A percentile compares a stretch with the other conserved stretches of the same genome.
Conservation (phyloP, 1,139 yeast genomes). For the Blastobotrys serpentis region DNA sequence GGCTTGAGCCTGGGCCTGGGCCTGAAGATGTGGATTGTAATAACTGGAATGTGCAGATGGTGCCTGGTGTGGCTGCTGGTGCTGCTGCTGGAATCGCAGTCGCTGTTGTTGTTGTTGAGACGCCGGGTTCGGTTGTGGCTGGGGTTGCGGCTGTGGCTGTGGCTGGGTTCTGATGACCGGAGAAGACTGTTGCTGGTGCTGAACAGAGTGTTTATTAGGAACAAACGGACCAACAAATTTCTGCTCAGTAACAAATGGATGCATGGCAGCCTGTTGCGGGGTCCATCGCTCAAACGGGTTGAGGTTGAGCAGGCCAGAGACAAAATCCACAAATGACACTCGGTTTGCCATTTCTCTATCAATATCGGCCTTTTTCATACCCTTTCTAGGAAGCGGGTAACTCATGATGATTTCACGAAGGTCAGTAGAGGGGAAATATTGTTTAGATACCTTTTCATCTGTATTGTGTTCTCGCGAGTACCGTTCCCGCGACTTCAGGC, state of each 20-base stretch:
- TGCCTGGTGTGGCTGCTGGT: constrained; percentile 11
- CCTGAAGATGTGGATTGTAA: constrained; percentile 9
- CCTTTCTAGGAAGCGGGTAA: constrained; percentile 69
- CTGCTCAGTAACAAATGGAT: constrained; percentile 72
- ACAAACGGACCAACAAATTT: constrained; percentile 40
- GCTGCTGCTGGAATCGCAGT: constrained; percentile 12
- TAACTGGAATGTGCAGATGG: constrained; percentile 7
- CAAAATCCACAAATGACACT: constrained; percentile 69
- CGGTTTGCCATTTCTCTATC: constrained; percentile 67
- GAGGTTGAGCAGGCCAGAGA: constrained; percentile 71
- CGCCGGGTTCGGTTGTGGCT: constrained; percentile 11
- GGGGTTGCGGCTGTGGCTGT: constrained; percentile 13
- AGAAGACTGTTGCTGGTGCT: constrained; percentile 10
- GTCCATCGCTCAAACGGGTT: constrained; percentile 96
- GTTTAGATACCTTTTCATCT: constrained; percentile 76
- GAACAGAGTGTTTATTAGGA: no score
- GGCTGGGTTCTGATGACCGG: constrained; percentile 11
- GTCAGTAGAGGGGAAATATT: constrained; percentile 74
- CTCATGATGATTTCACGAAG: constrained; percentile 73
- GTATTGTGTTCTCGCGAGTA: constrained; percentile 55
- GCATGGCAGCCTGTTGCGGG: constrained; percentile 91
- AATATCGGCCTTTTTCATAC: constrained; percentile 59
- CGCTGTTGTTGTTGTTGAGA: constrained; percentile 9
- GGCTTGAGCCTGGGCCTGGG: constrained; percentile 17
- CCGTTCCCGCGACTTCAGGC: constrained; percentile 57